Conservation (phyloP, 2,329 filamentous ascomycete genomes). For the Exophiala phaeomuriformis region DNA sequence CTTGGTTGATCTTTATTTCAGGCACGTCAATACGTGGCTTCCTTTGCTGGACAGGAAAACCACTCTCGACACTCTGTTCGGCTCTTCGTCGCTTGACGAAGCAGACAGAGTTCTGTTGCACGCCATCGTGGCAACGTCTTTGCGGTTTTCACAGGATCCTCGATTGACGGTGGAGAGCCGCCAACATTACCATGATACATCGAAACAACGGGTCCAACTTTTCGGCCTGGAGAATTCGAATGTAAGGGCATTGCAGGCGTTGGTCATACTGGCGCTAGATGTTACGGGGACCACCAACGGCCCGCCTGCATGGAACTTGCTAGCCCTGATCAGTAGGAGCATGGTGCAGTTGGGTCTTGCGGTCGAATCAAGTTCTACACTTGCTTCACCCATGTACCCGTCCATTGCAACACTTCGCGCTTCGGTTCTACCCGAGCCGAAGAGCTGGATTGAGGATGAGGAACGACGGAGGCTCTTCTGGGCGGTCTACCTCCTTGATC, state of each 20-base stretch:
- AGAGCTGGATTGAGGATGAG: constrained; percentile 84
- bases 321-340: constrained; percentile 79
- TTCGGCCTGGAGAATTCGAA: constrained; percentile 87
- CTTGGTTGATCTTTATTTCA: constrained; percentile 69
- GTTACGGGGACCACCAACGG: constrained; percentile 81
- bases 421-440: constrained; percentile 74
- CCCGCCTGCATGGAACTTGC: constrained; percentile 83
- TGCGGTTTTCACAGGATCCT: constrained; percentile 73
- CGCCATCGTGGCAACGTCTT: constrained; percentile 79
- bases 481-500: constrained; percentile 87
- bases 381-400: constrained; percentile 68
- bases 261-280: constrained; percentile 80
- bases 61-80: constrained; percentile 75
- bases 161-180: constrained; percentile 66
- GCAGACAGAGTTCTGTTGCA: constrained; percentile 76
- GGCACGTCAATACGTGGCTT: constrained; percentile 76
- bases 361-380: constrained; percentile 71
- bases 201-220: constrained; percentile 77
- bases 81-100: constrained; percentile 61
- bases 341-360: constrained; percentile 82
- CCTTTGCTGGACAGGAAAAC: constrained; percentile 81
- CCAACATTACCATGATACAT: constrained; percentile 67
- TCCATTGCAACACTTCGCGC: constrained; percentile 86
- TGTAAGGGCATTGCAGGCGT: constrained; percentile 76
- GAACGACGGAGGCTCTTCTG: constrained; percentile 78